Evolutionary conservation across 2,329 filamentous ascomycete species (phyloP).

Genomic region (Neofusicoccum sp.): DNA sequence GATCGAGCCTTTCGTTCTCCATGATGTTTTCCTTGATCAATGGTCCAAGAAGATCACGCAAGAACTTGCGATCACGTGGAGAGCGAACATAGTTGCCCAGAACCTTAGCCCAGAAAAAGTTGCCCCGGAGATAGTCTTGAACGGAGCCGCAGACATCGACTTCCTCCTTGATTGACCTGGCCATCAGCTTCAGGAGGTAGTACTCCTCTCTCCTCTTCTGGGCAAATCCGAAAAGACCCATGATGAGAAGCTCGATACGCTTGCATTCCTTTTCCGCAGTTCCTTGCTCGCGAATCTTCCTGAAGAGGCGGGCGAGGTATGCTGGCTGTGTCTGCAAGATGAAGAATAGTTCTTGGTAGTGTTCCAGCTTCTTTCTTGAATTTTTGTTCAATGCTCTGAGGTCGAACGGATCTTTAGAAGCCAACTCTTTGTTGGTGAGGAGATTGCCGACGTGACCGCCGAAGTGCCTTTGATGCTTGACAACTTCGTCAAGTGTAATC

Average conservation of each 20-base stretch:
- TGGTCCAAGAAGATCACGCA: constrained; percentile 82
- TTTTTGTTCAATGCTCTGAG: constrained; percentile 97
- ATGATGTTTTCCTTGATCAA: constrained; percentile 90
- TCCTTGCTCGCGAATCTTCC: constrained; percentile 77
- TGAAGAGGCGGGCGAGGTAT: constrained; percentile 88
- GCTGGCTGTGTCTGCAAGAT: constrained; percentile 94
- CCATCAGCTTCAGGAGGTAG: constrained; percentile 87
- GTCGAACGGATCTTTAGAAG: constrained; percentile 89
- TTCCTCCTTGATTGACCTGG: constrained; percentile 82
- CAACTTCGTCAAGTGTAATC: constrained; percentile 96
- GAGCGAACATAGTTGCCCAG: constrained; percentile 87
- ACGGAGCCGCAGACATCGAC: constrained; percentile 72
- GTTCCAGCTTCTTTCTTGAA: constrained; percentile 90
- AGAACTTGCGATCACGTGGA: constrained; percentile 87
- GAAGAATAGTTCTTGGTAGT: constrained; percentile 98
- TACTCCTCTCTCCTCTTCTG: constrained; percentile 98
- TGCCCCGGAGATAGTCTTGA: constrained; percentile 85
- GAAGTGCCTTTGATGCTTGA: constrained; percentile 95
- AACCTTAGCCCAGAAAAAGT: constrained; percentile 90
- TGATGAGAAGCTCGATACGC: constrained; percentile 87
- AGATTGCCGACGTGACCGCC: constrained; percentile 85
- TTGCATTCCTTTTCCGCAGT: constrained; percentile 91
- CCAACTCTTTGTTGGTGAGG: constrained; percentile 84
- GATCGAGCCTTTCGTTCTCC: constrained; percentile 84
- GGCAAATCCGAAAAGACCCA: constrained; percentile 95